These are phyloP conservation scores for Pestalotiopsis sp. DNA, from an alignment of 2,329 filamentous ascomycete species.

Conservation along the genomic window DNA sequence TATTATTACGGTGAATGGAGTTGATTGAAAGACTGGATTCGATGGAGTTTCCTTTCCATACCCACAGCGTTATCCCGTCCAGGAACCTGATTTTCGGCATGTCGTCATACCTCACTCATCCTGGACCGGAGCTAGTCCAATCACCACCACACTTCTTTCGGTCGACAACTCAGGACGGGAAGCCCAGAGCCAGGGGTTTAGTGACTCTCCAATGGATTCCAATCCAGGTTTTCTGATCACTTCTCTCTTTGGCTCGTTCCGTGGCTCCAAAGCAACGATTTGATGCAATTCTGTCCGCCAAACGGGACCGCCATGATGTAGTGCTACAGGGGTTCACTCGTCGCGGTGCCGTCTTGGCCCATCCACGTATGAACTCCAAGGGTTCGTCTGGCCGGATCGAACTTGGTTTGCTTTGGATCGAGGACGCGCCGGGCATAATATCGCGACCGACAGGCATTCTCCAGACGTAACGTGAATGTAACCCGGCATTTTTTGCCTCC, in stretches of 20 bases:
- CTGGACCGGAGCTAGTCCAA: conserved; percentile 4
- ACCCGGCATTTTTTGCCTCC: neutral
- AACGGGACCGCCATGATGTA: conserved; percentile 10
- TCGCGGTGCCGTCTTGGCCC: neutral
- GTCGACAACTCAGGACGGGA: neutral
- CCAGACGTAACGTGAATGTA: conserved; percentile 1
- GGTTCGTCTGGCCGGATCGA: neutral
- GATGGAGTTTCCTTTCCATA: neutral
- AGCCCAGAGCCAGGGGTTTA: conserved; percentile 2
- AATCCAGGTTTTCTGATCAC: conserved; percentile 7
- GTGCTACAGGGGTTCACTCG: neutral
- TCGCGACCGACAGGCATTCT: neutral
- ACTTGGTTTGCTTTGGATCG: neutral
- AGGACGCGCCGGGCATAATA: neutral
- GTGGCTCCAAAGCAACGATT: neutral
- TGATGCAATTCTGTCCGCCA: conserved; percentile 6
- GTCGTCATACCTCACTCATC: conserved; percentile 5
- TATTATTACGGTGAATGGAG: neutral
- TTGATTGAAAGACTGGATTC: neutral
- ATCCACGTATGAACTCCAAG: neutral
- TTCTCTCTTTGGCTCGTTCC: conserved; percentile 1
- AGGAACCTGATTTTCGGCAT: conserved; percentile 4
- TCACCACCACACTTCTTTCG: conserved; percentile 6
- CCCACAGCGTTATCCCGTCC: neutral
- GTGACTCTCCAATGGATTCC: neutral